These are phyloP conservation scores for Pelargonium myrrhifolium DNA, from an alignment of 441 rosid genomes.

Conservation along the genomic window DNA sequence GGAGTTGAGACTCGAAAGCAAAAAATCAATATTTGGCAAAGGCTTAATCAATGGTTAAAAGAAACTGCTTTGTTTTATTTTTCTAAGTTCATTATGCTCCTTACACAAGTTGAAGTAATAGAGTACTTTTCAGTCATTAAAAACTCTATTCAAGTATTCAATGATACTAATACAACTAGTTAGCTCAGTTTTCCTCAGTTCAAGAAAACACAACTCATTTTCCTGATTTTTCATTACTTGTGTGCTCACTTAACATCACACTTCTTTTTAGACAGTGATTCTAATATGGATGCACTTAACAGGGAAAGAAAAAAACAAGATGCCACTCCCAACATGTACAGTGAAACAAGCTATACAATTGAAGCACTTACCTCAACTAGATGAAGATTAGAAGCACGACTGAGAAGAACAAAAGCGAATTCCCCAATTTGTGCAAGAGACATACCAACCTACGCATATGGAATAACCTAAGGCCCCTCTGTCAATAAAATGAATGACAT, in stretches of 20 bases:
- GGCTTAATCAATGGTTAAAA: background rate
- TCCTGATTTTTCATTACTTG: no score
- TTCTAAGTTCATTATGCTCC: no score
- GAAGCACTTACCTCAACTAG: slow-evolving; percentile 64
- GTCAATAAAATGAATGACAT: background rate
- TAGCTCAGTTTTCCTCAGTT: no score
- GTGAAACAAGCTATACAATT: background rate
- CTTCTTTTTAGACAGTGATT: no score
- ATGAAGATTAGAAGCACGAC: slow-evolving; percentile 93
- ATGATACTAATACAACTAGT: no score
- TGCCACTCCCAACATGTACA: background rate
- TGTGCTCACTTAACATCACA: no score
- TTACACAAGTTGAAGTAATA: no score
- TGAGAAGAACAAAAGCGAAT: slow-evolving; percentile 89
- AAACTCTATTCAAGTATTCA: no score
- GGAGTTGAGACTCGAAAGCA: background rate
- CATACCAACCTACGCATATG: slow-evolving; percentile 74
- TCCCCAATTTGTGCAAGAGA: slow-evolving; percentile 96
- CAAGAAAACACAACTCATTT: no score
- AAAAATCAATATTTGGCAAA: background rate
- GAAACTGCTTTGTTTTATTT: no score
- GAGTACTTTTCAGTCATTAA: no score
- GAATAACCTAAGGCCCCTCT: slow-evolving; percentile 20
- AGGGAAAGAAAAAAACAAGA: background rate
- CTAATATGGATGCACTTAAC: no score